phyloP scores from a whole-genome alignment of 148 eudicot species.

The Nepenthes mirabilis region DNA sequence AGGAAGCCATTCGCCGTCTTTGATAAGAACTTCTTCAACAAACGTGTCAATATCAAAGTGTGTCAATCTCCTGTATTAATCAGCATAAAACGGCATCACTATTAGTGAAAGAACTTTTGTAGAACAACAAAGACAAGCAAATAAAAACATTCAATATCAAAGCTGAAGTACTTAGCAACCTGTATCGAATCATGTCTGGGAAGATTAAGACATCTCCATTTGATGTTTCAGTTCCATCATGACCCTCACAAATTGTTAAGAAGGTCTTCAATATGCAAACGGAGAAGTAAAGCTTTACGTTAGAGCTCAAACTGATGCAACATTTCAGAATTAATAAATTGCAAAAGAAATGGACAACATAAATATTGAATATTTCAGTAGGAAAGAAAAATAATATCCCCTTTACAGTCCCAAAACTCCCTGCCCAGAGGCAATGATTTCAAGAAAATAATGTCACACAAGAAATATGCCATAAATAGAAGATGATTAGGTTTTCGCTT shows the following conservation, averaged over 20 bases:
- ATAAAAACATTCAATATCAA: neutral
- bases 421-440: no score
- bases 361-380: no score
- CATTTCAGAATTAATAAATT: neutral
- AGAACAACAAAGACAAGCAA: neutral
- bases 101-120: neutral
- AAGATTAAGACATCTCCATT: slow-evolving; percentile 97
- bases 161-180: slow-evolving; percentile 23
- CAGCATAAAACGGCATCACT: slow-evolving; percentile 1
- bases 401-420: no score
- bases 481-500: no score
- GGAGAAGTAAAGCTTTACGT: neutral
- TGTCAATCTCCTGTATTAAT: slow-evolving; percentile 76
- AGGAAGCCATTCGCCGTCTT: slow-evolving; percentile 90
- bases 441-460: no score
- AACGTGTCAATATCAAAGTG: slow-evolving; percentile 97
- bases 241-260: slow-evolving; percentile 94
- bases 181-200: slow-evolving; percentile 99
- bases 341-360: no score
- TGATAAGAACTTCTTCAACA: slow-evolving; percentile 92
- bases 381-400: no score
- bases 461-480: no score
- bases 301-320: neutral
- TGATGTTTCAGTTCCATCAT: slow-evolving; percentile 97
- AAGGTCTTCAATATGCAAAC: slow-evolving; percentile 41